phyloP scores from a whole-genome alignment of 2,329 filamentous ascomycete genomes.

The Blastomyces silverae region DNA sequence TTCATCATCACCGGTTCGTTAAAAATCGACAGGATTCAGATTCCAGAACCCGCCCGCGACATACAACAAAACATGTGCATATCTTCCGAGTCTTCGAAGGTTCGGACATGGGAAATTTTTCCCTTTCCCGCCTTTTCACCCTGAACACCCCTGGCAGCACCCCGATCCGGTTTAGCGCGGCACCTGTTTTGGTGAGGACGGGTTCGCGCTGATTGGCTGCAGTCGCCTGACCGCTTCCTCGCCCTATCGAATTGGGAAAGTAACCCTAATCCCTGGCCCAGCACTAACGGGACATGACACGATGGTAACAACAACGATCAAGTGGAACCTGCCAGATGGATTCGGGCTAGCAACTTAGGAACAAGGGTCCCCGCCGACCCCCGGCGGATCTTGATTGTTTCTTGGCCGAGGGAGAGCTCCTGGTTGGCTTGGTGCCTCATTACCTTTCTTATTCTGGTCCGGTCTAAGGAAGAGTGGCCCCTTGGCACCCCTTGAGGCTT shows the following conservation, averaged over 20 bases:
- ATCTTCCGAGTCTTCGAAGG: too few species aligned
- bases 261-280: neutral
- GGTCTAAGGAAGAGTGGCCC: neutral
- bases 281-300: too few species aligned
- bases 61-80: neutral
- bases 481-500: too few species aligned
- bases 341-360: too few species aligned
- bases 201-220: neutral
- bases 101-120: too few species aligned
- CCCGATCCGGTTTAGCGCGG: conserved; percentile 1
- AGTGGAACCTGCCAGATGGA: too few species aligned
- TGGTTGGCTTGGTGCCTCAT: neutral
- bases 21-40: neutral
- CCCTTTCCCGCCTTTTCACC: neutral
- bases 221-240: neutral
- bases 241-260: conserved; percentile 9
- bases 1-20: neutral
- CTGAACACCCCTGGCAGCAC: neutral
- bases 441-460: too few species aligned
- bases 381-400: too few species aligned
- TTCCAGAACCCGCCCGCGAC: neutral
- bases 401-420: neutral
- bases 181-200: neutral
- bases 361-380: too few species aligned
- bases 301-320: too few species aligned